These are phyloP conservation scores for Bauhinia variegata DNA, from an alignment of 306 rosid genomes.

Conservation along the genomic window DNA sequence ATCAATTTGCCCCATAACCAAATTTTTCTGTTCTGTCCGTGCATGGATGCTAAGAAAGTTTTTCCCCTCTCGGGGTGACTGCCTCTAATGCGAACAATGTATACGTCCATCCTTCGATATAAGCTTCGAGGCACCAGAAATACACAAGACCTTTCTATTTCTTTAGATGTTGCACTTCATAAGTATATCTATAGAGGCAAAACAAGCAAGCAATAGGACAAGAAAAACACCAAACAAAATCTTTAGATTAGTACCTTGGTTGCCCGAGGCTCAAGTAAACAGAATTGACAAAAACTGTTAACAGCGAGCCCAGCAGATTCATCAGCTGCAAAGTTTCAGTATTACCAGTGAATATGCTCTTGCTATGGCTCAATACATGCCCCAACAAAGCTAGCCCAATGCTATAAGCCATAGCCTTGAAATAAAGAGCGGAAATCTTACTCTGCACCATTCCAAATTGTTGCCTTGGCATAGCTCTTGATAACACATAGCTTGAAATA, in stretches of 20 bases:
- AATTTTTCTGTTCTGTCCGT: too few relatives aligned
- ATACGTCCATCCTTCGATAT: too few relatives aligned
- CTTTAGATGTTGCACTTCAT: too few relatives aligned
- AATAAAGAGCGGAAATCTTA: conserved; percentile 82
- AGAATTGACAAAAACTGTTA: conserved; percentile 50
- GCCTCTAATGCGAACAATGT: too few relatives aligned
- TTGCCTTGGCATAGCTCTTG: conserved; percentile 61
- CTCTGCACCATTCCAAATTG: conserved; percentile 82
- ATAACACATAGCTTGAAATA: conserved; percentile 63
- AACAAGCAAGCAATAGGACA: not conserved
- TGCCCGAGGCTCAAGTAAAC: conserved; percentile 76
- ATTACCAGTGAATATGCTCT: not conserved
- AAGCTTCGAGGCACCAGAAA: conserved; percentile 35
- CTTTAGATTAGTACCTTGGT: conserved; percentile 53
- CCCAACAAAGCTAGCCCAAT: conserved; percentile 59
- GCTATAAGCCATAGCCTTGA: conserved; percentile 55
- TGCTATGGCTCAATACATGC: conserved; percentile 42
- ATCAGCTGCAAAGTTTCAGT: conserved; percentile 45
- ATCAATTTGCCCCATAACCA: too few relatives aligned
- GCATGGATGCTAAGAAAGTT: too few relatives aligned
- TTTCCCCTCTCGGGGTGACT: too few relatives aligned
- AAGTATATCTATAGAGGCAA: not conserved
- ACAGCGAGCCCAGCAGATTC: conserved; percentile 52
- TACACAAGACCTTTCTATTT: too few relatives aligned
- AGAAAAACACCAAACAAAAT: too few relatives aligned